Base-by-base conservation (phyloP, 331 rosid species). In the Ulmus americana region DNA sequence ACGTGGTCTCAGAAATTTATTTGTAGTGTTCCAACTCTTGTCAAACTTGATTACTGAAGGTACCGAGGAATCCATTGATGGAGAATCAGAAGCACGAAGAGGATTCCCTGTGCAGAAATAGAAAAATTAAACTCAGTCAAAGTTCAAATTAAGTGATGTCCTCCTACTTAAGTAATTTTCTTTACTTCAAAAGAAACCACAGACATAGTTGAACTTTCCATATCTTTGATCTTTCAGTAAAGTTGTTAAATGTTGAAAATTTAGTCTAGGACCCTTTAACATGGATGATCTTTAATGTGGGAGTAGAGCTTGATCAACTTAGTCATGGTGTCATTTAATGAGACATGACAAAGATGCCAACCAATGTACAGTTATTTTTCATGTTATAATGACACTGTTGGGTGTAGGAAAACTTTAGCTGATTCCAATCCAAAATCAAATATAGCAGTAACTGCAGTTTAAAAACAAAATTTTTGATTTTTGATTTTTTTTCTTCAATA, bases 1-100 rank as follows among this genome's bases (percentile, higher is more conserved):
- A 70, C 95, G 84, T 22, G 99, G 99, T 76, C 97, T 90, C 53
- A 84, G 74, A 81, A 82, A 79, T 60, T 82, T 85, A 63, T 77
- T 55, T 53, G 77, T 68, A 46, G 82, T 68, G 66, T 82, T 76
- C 97, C 95, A 83, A 60, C 61, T 71, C 13, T 48, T 73, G 39
- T 70, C 82, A 61, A 58, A 70, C 60, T 74, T 69, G 69, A 59
- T 69, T 59, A 73, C 18, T 49, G 82, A 79, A 58, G 74, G 84
- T 63, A 75, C 54, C 9, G 68, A 65, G 10, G 67, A 79, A 76
- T 77, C 82, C 67, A 75, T 76, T 45, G 68, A 69, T 35, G 61
- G 68, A 55, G 65, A 66, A 59, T 74, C 78, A 70, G 83, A 76
- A 80, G 69, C 80, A 67, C 74, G 69, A 71, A 60, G 53, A 60